Base-by-base conservation (phyloP, 2,329 filamentous ascomycete genomes). In the Claviceps quebecensis region DNA sequence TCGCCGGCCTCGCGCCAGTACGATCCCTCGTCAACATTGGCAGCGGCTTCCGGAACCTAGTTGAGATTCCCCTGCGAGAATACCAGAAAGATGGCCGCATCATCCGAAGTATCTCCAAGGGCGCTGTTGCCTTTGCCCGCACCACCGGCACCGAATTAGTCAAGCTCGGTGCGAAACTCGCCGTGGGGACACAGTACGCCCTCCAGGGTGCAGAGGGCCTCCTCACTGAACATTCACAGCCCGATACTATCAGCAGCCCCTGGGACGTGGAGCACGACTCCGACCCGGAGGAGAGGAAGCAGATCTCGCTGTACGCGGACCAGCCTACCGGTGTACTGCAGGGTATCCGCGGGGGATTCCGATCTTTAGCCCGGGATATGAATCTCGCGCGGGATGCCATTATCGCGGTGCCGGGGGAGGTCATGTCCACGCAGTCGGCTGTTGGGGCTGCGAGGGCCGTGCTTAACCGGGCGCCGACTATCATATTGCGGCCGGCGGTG, bases 121-220 rank as follows among this genome's bases (percentile, higher is more conserved):
- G 94, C 2, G 89, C 90, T 0, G 73, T 84, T 8, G 84, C 87
- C 2, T 98, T 98, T 67, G 90, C 87, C 38, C 90, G 86, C 61
- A 96, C 89, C 1, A 98, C 93, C 0, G 90, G 90, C 2, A 94
- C 86, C 0, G 93, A 96, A 63, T 76, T 97, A n/a, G 86, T 95
- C 56, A 93, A 93, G 60, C 74, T 98, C 0, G 91, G 93, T 13
- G 93, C 93, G 45, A 97, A 96, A 67, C 74, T 97, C 48, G 91
- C 91, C 0, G 87, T 97, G 48, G 93, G 93, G 37, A 95, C 94
- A 3, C 93, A 97, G 61, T 93, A 86, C n/a, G 81, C 90, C 16
- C 77, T 98, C 1, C 86, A 95, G 62, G 86, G 86, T 17, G 89
- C 90, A 0, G 94, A 98, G 66, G 86, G 80, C 17, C 75, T 96